Evolutionary conservation across 257 asterid species (phyloP).

Genomic region (Penstemon newberryi): DNA sequence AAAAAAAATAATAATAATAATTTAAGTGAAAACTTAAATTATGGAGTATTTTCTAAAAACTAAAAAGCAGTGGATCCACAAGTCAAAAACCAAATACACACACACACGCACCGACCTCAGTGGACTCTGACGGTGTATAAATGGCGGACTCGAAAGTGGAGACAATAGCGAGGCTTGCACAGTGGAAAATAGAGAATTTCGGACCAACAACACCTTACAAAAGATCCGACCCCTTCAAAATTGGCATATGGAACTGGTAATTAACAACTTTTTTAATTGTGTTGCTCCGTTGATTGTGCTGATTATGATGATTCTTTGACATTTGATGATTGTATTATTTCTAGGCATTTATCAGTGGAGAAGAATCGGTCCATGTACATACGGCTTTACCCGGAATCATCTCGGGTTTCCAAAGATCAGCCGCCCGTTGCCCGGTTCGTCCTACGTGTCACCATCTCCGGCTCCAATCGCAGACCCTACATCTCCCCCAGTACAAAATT

Average conservation of each 20-base stretch:
- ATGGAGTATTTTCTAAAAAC: too few relatives aligned
- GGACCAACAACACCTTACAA: constrained; percentile 69
- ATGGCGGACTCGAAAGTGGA: constrained; percentile 83
- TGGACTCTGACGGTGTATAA: background rate
- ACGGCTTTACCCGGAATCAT: constrained; percentile 75
- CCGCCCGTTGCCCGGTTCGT: constrained; percentile 86
- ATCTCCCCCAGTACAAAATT: constrained; percentile 61
- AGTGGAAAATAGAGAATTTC: constrained; percentile 83
- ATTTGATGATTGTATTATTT: background rate
- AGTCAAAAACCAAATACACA: too few relatives aligned
- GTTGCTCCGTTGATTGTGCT: background rate
- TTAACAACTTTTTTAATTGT: background rate
- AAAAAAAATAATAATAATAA: too few relatives aligned
- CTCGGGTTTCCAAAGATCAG: constrained; percentile 78
- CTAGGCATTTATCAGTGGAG: constrained; percentile 58
- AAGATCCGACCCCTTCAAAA: constrained; percentile 87
- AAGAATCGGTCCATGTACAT: constrained; percentile 61
- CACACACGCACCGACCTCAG: too few relatives aligned
- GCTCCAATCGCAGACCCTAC: constrained; percentile 64
- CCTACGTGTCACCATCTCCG: constrained; percentile 61
- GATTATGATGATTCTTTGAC: constrained; percentile 10
- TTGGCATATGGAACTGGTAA: constrained; percentile 97
- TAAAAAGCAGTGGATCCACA: too few relatives aligned
- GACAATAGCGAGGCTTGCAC: constrained; percentile 83
- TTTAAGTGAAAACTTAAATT: too few relatives aligned